Base-by-base conservation (phyloP, 1,284 basidiomycete genomes). In the Ganoderma lingzhi region DNA sequence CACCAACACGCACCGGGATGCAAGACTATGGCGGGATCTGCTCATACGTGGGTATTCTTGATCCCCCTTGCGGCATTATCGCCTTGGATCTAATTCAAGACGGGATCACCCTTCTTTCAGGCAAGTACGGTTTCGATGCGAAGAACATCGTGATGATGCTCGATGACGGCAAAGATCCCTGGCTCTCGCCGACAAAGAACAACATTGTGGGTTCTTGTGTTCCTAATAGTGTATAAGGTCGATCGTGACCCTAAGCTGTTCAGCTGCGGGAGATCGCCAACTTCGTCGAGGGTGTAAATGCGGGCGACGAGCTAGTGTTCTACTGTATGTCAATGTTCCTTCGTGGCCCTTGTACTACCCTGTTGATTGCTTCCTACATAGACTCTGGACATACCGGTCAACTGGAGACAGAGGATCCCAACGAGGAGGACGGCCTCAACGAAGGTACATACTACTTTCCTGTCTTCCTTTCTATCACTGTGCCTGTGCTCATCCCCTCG, bases 371-470 rank as follows among this genome's bases (percentile, higher is more conserved):
- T n/a, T 19, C 2, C 12, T 17, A 39, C 56, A 6, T 19, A 73
- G 74, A 65, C 28, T 66, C 68, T 0, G 74, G 74, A 3, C 74
- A 75, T 23, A 70, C 70, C 10, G 65, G 63, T 45, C 73, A 74
- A 55, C 45, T 67, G 14, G 68, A 58, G 15, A 62, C 66, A 8
- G 62, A 62, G 4, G 69, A 70, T 59, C 35, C 58, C 4, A 41
- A 44, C 37, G 74, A 75, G 62, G 70, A 71, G 35, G 74, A 75
- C 23, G 75, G 73, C n/a, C 37, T 63, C 9, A 70, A 75, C 39
- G 74, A 75, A 45, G 61, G 74, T 75, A 59, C 28, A 73, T 75
- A 59, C 28, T 62, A 39, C 10, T 28, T 42, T 1, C 14, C 14
- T 12, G 8, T 32, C 15, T 6, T 62, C 41, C 23, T 10, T 23